A percentile compares a stretch with the other conserved stretches of the same genome.
Evolutionary conservation across 2,329 filamentous ascomycete genomes (phyloP).

Genomic region (Fusarium udum): DNA sequence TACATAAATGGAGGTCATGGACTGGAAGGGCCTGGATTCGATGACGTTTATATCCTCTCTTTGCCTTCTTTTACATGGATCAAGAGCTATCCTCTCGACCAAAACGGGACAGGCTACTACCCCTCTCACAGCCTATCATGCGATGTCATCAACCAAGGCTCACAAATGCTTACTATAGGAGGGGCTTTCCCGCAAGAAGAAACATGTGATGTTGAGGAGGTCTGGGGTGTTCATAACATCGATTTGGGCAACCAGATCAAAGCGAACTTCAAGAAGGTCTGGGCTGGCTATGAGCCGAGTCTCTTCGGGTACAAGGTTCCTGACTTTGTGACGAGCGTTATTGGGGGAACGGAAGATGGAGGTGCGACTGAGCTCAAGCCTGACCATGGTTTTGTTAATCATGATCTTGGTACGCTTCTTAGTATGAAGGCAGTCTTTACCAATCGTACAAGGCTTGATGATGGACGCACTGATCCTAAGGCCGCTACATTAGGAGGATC

Average conservation of each 20-base stretch:
- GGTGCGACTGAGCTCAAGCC: not conserved
- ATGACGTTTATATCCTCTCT: not conserved
- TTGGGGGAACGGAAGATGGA: not conserved
- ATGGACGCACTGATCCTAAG: not conserved
- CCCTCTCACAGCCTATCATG: not conserved
- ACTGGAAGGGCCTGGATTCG: not conserved
- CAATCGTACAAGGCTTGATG: not conserved
- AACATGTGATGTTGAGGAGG: not conserved
- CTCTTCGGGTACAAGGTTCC: not conserved
- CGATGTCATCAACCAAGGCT: not conserved
- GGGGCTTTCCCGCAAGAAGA: not conserved
- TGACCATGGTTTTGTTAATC: not conserved
- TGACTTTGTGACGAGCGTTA: not conserved
- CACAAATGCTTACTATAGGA: not conserved
- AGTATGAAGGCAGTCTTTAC: not conserved
- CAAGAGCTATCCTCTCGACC: conserved; percentile 2
- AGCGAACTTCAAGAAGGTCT: not conserved
- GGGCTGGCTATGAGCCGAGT: not conserved
- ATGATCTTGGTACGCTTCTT: not conserved
- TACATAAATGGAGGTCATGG: not conserved
- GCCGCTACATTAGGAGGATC: not conserved
- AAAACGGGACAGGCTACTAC: not conserved
- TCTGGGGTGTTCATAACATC: not conserved
- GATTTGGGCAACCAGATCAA: not conserved
- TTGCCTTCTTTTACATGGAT: not conserved